phyloP scores from a whole-genome alignment of 2,329 filamentous ascomycete genomes.

The Exophiala spinifera region DNA sequence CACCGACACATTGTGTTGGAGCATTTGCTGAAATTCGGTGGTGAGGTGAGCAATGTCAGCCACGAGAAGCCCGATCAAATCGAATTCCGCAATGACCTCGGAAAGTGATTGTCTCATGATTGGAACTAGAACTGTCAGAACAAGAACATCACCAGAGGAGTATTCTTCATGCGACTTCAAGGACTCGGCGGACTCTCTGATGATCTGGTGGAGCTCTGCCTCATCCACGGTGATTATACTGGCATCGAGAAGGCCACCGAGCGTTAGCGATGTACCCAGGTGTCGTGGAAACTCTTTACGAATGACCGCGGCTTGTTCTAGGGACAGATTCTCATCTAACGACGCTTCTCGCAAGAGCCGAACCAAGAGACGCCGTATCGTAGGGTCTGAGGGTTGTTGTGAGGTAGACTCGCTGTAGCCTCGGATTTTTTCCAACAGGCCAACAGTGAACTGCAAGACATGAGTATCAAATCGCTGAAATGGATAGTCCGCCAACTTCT shows the following conservation, averaged over 20 bases:
- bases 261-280: constrained; percentile 9
- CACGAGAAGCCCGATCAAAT: constrained; percentile 14
- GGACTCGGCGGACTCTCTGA: constrained; percentile 12
- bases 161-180: constrained; percentile 14
- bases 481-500: constrained; percentile 65
- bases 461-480: constrained; percentile 60
- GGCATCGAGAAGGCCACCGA: constrained; percentile 12
- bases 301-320: constrained; percentile 42
- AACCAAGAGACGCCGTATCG: constrained; percentile 52
- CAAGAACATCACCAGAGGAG: constrained; percentile 21
- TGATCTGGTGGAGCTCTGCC: constrained; percentile 13
- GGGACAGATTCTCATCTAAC: constrained; percentile 51
- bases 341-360: constrained; percentile 71
- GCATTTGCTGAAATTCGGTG: constrained; percentile 7
- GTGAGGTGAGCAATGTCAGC: constrained; percentile 18
- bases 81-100: constrained; percentile 11
- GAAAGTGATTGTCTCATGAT: constrained; percentile 5
- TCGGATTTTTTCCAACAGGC: constrained; percentile 51
- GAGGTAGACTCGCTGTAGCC: constrained; percentile 35
- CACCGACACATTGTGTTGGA: constrained; percentile 5
- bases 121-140: constrained; percentile 10
- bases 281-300: constrained; percentile 26
- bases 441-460: constrained; percentile 62
- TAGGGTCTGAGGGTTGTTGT: constrained; percentile 10
- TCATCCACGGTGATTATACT: constrained; percentile 8